phyloP scores from a whole-genome alignment of 2,329 filamentous ascomycete genomes.

The Beauveria brongniartii region DNA sequence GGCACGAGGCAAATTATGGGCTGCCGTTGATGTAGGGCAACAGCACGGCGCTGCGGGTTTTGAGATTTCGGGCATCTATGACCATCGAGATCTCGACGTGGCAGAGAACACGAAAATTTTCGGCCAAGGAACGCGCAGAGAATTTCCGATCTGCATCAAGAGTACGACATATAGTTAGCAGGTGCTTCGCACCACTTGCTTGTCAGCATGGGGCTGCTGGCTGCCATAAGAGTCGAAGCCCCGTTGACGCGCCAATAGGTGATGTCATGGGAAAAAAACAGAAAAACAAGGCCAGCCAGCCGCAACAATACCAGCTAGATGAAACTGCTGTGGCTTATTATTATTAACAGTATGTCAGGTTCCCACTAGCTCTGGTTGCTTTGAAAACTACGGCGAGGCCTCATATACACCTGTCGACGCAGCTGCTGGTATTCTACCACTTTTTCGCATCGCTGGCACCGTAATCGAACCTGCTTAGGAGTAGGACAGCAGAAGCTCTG shows the following conservation, averaged over 20 bases:
- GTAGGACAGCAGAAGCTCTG: background rate
- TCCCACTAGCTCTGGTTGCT: background rate
- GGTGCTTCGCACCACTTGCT: background rate
- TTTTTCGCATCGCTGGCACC: background rate
- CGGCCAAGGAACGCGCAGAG: background rate
- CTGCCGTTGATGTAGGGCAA: no score
- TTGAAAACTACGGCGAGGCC: background rate
- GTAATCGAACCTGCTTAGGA: background rate
- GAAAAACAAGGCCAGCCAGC: background rate
- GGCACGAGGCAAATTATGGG: no score
- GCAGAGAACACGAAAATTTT: background rate
- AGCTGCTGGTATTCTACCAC: background rate
- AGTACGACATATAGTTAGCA: background rate
- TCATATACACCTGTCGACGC: background rate
- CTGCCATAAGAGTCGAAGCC: background rate
- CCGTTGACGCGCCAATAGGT: background rate
- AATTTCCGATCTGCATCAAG: background rate
- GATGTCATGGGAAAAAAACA: slow-evolving; percentile 3
- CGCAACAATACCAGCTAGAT: background rate
- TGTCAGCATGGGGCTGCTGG: background rate
- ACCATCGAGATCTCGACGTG: background rate
- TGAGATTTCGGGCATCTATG: background rate
- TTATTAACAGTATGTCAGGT: background rate
- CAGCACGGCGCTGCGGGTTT: no score
- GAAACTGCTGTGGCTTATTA: background rate